Evolutionary conservation across 2,329 filamentous ascomycete species (phyloP), one percentile per base, ranked within the genome.

Genomic region (Aureobasidium zeae): DNA sequence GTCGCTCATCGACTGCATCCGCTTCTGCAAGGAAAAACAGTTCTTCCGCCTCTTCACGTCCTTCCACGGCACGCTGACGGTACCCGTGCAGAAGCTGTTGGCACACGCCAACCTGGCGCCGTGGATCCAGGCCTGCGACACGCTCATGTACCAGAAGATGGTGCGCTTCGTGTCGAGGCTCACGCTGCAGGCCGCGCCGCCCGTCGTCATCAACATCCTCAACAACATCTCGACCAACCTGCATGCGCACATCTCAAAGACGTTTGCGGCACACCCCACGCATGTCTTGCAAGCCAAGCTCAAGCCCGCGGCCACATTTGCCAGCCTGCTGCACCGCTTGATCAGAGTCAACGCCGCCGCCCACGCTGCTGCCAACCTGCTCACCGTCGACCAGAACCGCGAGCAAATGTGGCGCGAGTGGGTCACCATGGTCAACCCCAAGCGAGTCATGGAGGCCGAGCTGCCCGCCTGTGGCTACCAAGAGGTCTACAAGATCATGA

Each of bases 321-420:
- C 85, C 25, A 83, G 81, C 34, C 72, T 98, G 1, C 67, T 98
- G 13, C 84, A 89, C 57, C 83, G 91, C 37, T 82, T 91, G 56
- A 73, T 96, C 25, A 78, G 88, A 46, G 91, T 95, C 48, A 98
- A 98, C 57, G 75, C 91, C 47, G 86, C 89, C 15, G 91, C 91
- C 2, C 89, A 96, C 58, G 88, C 91, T 1, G 87, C 89, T 1
- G 89, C 88, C 16, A 93, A 91, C 50, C 87, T 94, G 75, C 72
- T 98, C 10, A 86, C 86, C 6, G 86, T 89, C 55, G 80, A 86
- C 13, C 83, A 86, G 33, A 93, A 94, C 59, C 79, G 91, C 44
- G 86, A 91, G 52, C 83, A 91, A 57, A 96, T 98, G 91, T 95
- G 91, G 69, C 71, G 82, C 38, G 91, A 98, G 57, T 94, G 88